Conservation (phyloP, 371 early-diverging fungal species). For the Mortierella sp. region DNA sequence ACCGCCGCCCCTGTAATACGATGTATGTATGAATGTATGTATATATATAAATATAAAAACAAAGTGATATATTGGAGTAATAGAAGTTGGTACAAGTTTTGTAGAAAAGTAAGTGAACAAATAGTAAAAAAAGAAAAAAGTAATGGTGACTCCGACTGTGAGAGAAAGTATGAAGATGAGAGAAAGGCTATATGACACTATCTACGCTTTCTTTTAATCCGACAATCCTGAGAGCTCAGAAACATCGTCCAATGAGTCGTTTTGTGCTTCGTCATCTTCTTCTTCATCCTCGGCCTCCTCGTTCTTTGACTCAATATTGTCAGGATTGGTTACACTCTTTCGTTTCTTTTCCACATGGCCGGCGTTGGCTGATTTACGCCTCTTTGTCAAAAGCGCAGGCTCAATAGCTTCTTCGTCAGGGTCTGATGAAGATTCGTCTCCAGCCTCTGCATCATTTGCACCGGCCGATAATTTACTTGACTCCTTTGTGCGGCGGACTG, state of each 20-base stretch:
- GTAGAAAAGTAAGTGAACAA: neutral
- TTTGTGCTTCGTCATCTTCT: slow-evolving; percentile 30
- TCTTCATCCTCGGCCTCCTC: slow-evolving; percentile 29
- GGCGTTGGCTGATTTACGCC: slow-evolving; percentile 27
- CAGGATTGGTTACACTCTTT: slow-evolving; percentile 8
- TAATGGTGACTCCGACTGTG: neutral
- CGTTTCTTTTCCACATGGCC: slow-evolving; percentile 40
- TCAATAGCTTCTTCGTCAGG: slow-evolving; percentile 28
- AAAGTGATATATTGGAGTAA: slow-evolving; percentile 2
- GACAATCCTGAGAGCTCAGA: slow-evolving; percentile 55
- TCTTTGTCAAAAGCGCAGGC: slow-evolving; percentile 6
- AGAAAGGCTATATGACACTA: neutral
- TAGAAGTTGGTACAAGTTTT: slow-evolving; percentile 3
- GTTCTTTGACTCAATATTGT: neutral
- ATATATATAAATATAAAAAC: neutral
- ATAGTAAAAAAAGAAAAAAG: neutral
- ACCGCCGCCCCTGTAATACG: slow-evolving; percentile 3
- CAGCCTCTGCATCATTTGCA: slow-evolving; percentile 18
- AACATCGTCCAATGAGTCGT: slow-evolving; percentile 54
- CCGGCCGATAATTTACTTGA: slow-evolving; percentile 26
- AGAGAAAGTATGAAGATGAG: slow-evolving; percentile 1
- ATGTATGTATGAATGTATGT: slow-evolving; percentile 3
- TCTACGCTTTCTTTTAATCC: slow-evolving; percentile 22
- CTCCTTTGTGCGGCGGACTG: slow-evolving; percentile 44
- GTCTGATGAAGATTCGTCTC: slow-evolving; percentile 26